Percentiles rank a stretch among this genome's conserved stretches.
These are phyloP conservation scores for Phylloporus arenicola DNA, from an alignment of 768 basidiomycete genomes.

Conservation along the genomic window DNA sequence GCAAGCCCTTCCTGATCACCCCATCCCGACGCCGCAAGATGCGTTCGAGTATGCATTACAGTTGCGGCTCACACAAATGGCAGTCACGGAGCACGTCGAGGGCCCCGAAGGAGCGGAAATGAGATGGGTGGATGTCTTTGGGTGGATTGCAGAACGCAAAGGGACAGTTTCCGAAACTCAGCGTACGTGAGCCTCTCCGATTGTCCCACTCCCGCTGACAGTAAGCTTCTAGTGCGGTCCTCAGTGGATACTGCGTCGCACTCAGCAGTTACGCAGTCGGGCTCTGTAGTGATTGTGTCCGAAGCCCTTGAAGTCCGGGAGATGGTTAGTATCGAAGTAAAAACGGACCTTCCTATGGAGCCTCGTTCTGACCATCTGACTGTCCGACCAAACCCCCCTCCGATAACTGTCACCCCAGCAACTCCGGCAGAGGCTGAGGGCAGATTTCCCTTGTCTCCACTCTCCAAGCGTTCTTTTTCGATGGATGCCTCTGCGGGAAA, in stretches of 20 bases:
- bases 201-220: not conserved
- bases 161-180: conserved; percentile 28
- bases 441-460: conserved; percentile 16
- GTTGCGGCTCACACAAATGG: conserved; percentile 79
- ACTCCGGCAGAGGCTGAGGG: conserved; percentile 40
- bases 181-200: conserved; percentile 12
- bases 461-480: conserved; percentile 25
- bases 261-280: conserved; percentile 20
- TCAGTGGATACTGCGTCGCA: conserved; percentile 27
- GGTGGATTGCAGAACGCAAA: conserved; percentile 71
- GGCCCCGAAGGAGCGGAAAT: conserved; percentile 79
- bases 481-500: conserved; percentile 54
- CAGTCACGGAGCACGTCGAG: conserved; percentile 74
- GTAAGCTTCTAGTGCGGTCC: conserved; percentile 22
- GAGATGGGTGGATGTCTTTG: conserved; percentile 80
- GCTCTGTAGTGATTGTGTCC: conserved; percentile 11
- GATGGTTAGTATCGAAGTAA: conserved; percentile 5
- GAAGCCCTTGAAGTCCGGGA: conserved; percentile 6
- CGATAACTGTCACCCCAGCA: conserved; percentile 62
- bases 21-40: conserved; percentile 48
- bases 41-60: conserved; percentile 76
- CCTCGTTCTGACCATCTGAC: not conserved
- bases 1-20: conserved; percentile 42
- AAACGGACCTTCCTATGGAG: conserved; percentile 6
- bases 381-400: conserved; percentile 8